phyloP scores from a whole-genome alignment of 495 filamentous ascomycete genomes.

The Talaromyces nanjingensis region DNA sequence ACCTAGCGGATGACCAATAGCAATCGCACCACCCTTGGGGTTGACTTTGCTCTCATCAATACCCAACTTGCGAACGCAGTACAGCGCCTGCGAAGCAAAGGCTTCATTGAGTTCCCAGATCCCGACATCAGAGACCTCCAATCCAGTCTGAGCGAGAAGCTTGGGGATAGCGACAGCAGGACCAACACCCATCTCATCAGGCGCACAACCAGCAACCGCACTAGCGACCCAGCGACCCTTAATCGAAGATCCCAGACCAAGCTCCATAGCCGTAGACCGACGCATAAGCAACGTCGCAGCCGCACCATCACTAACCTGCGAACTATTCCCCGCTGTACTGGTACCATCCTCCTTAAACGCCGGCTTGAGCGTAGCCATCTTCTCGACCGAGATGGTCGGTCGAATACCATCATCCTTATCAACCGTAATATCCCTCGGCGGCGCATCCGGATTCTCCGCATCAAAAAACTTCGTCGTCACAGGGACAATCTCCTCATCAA shows the following conservation, averaged over 20 bases:
- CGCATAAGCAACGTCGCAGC: conserved; percentile 78
- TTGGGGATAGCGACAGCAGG: conserved; percentile 82
- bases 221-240: conserved; percentile 75
- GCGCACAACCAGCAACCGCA: conserved; percentile 64
- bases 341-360: conserved; percentile 67
- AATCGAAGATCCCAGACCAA: conserved; percentile 62
- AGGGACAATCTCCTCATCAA: conserved; percentile 72
- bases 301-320: conserved; percentile 82
- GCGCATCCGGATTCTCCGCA: conserved; percentile 51
- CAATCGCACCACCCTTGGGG: conserved; percentile 89
- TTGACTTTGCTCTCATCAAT: conserved; percentile 67
- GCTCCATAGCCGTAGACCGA: conserved; percentile 67
- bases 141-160: conserved; percentile 57
- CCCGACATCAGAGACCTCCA: conserved; percentile 61
- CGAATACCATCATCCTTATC: conserved; percentile 78
- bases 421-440: conserved; percentile 53
- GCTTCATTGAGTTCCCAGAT: conserved; percentile 98
- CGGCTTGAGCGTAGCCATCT: conserved; percentile 72
- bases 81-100: conserved; percentile 82
- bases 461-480: conserved; percentile 57
- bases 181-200: conserved; percentile 92
- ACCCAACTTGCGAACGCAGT: conserved; percentile 70
- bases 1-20: conserved; percentile 87
- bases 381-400: conserved; percentile 55
- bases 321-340: conserved; percentile 82